These are phyloP conservation scores for Trichoderma erinaceum DNA, from an alignment of 495 filamentous ascomycete genomes.

Conservation along the genomic window DNA sequence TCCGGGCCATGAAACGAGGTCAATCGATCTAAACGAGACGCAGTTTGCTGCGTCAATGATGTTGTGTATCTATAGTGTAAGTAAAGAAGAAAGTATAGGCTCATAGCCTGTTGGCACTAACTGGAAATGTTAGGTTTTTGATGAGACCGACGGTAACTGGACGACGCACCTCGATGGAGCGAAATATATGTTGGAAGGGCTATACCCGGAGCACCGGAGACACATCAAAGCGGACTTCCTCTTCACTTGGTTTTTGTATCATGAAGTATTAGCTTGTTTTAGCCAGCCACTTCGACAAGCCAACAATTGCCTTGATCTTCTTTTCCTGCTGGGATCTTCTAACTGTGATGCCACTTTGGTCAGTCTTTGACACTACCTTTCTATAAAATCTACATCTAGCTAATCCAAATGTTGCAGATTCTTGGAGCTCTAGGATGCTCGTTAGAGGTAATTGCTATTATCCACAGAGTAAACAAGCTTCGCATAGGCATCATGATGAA, in stretches of 20 bases:
- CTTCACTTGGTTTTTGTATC: constrained; percentile 34
- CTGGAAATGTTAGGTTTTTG: constrained; percentile 26
- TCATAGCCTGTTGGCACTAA: background rate
- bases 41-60: constrained; percentile 34
- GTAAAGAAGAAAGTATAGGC: background rate
- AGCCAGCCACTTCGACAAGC: constrained; percentile 27
- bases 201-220: constrained; percentile 12
- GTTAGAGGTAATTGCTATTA: constrained; percentile 30
- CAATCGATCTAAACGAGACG: constrained; percentile 27
- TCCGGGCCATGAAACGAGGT: constrained; percentile 22
- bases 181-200: constrained; percentile 25
- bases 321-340: constrained; percentile 18
- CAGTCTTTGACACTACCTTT: background rate
- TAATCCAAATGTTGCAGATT: constrained; percentile 23
- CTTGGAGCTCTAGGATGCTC: constrained; percentile 34
- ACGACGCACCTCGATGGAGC: constrained; percentile 29
- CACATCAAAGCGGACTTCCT: constrained; percentile 27
- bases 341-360: constrained; percentile 29
- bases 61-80: constrained; percentile 35
- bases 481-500: constrained; percentile 16
- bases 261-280: constrained; percentile 31
- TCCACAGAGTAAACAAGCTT: constrained; percentile 27
- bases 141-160: constrained; percentile 34
- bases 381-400: background rate
- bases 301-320: constrained; percentile 21